phyloP scores from a whole-genome alignment of 2,329 filamentous ascomycete genomes.

The Phyllachora maydis region DNA sequence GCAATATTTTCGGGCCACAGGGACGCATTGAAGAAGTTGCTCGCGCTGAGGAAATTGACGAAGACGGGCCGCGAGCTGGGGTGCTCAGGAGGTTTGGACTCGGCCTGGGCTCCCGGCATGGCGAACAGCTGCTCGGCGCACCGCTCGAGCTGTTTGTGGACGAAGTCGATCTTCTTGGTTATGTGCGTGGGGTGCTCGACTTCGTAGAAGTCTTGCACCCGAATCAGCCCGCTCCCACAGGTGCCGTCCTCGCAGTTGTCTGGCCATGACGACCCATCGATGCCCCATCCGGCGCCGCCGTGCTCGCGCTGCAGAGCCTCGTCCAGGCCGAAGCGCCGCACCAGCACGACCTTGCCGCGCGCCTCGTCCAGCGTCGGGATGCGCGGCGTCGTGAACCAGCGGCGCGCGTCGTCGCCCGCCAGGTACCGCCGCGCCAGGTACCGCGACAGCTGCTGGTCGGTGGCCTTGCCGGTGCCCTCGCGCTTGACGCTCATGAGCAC shows the following conservation, averaged over 20 bases:
- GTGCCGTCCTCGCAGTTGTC: slow-evolving; percentile 69
- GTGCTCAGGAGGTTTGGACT: background rate
- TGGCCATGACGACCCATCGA: slow-evolving; percentile 52
- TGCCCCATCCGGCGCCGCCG: slow-evolving; percentile 29
- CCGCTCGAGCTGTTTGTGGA: slow-evolving; percentile 56
- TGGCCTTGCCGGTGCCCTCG: slow-evolving; percentile 65
- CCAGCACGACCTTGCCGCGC: slow-evolving; percentile 64
- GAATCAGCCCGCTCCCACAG: slow-evolving; percentile 49
- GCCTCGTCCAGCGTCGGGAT: slow-evolving; percentile 63
- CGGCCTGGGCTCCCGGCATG: slow-evolving; percentile 14
- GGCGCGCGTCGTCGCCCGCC: slow-evolving; percentile 20
- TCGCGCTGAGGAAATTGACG: slow-evolving; percentile 77
- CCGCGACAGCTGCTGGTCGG: slow-evolving; percentile 56
- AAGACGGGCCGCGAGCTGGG: slow-evolving; percentile 40
- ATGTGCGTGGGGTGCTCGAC: slow-evolving; percentile 58
- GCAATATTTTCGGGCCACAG: slow-evolving; percentile 94
- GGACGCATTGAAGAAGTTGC: slow-evolving; percentile 80
- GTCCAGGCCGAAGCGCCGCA: slow-evolving; percentile 59
- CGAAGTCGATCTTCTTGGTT: slow-evolving; percentile 56
- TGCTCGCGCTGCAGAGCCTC: slow-evolving; percentile 28
- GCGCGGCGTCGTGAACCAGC: slow-evolving; percentile 62
- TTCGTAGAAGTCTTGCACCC: slow-evolving; percentile 91
- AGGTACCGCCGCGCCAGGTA: slow-evolving; percentile 59
- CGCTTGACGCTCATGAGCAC: slow-evolving; percentile 78
- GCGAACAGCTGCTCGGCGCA: slow-evolving; percentile 31